Evolutionary conservation across 345 rosid genomes (phyloP), one percentile per base, ranked within the genome.

Genomic region (Lumnitzera littorea): DNA sequence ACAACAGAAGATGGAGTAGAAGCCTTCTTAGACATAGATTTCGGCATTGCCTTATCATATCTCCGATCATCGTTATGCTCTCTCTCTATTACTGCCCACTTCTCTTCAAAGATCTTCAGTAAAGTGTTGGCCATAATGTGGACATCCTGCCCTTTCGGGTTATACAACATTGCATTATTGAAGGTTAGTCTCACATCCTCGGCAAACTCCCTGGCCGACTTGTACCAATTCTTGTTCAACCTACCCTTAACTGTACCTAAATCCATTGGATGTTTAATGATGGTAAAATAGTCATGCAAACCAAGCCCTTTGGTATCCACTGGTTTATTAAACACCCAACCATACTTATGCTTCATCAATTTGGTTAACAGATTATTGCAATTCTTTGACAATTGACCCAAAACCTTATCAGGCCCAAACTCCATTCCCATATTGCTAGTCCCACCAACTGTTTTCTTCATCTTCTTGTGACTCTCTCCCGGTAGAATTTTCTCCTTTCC

Each of bases 211-310:
- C 57, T 67, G 0, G 96, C 82, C 0, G 91, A 82, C 73, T 85
- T 77, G 57, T 89, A 92, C 83, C 59, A 71, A 51, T 75, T 82
- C 66, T 82, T 82, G 58, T 69, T 75, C 84, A 87, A 68, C 78
- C 77, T 83, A 68, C 58, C 72, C 76, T 82, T 84, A 66, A 92
- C 91, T 0, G 96, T 84, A 13, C 96, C 96, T 70, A 92, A 80
- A 85, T 92, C 98, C 98, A 92, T 92, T 0, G 96, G 98, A 58
- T 78, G 84, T 76, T 82, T 82, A 58, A 92, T 67, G 51, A 89
- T 87, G 4, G 64, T 75, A 52, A 75, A 75, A 65, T 92, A 92
- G 76, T 92, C 98, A 61, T 74, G 88, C 72, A 89, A 72, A 57
- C 84, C 84, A 70, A 89, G 85, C 64, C 64, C 74, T 66, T 80